Evolutionary conservation across 2,329 filamentous ascomycete species (phyloP), one percentile per base, ranked within the genome.

Genomic region (Thelonectria olida): DNA sequence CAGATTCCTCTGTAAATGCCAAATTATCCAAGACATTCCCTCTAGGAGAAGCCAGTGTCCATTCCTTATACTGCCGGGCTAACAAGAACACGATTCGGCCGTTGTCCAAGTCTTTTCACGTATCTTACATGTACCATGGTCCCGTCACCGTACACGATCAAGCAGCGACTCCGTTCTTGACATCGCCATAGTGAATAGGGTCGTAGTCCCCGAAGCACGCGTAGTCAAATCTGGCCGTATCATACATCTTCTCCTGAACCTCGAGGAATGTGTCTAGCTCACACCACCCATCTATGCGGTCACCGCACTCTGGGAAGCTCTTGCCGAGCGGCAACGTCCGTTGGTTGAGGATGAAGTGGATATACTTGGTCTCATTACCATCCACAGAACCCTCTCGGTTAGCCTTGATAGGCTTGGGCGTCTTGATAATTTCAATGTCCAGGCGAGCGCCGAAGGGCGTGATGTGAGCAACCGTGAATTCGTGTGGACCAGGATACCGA

Each of bases 281-380:
- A 72, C 91, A 93, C 90, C 91, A 93, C 1, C 91, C 91, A 74
- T 93, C 91, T 42, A 88, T 84, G 5, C 91, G 79, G 10, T 82
- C 72, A 2, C 85, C 89, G 68, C 91, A 93, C 60, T 88, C 85
- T 1, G 84, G 76, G 62, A 92, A 88, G 70, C 88, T 92, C 61
- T 75, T 75, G 7, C 90, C 88, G 1, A 93, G 79, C 1, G 91
- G 91, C 1, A 93, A 70, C 0, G 90, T 93, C 27, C 91, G 82
- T 76, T 92, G 90, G 73, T 92, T 92, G 44, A 92, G 81, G 2
- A 92, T 76, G 69, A 93, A 91, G 74, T 92, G 90, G 6, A 93
- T 81, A 73, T 93, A 93, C 54, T 80, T 86, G 0, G 89, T 92
- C 69, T 86, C 81, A 1, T 73, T 74, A 4, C 84, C 85, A 0